Base-by-base conservation (phyloP, 2,329 filamentous ascomycete species). In the Gnomoniopsis sp. region DNA sequence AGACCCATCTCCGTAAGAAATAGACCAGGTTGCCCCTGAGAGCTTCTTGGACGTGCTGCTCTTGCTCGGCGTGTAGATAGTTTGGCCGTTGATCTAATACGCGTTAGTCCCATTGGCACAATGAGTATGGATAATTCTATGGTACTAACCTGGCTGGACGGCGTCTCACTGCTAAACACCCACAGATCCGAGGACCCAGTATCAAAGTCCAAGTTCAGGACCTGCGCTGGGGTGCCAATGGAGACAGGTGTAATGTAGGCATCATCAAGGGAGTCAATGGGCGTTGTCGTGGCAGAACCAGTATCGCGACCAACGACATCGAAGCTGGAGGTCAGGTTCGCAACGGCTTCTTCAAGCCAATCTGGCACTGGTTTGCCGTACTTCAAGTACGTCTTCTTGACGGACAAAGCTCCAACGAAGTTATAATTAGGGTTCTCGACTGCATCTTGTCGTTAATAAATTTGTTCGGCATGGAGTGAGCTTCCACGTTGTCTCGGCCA, bases 111-210 rank as follows among this genome's bases (percentile, higher is more conserved):
- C 70, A 69, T 14, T 59, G 58, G 3, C 68, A 26, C 8, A 34
- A 47, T 17, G 21, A 7, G 8, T 6, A 4, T 19, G 7, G 23
- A 14, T 3, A 41, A 21, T 6, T 43, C 1, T 19, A 6, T 15
- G 6, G 2, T 11, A 36, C 52, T 10, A 17, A 54, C 33, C 57
- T 53, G 30, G 65, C 53, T 43, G 12, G 57, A 51, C 3, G 60
- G 57, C 21, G 68, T 69, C 50, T 67, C 65, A 56, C 63, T 65
- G 65, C 66, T 68, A 62, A 72, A 74, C 51, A 73, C 70, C 72
- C 72, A 74, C 33, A 73, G 67, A 57, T 79, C 77, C 3, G 75
- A 74, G 3, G 75, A 78, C 2, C 76, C 77, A 3, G 77, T 79
- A 55, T 79, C 76, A 53, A 79, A 76, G 64, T 78, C 72, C 50